Conservation (phyloP, 441 rosid genomes). For the Syzygium malaccense region DNA sequence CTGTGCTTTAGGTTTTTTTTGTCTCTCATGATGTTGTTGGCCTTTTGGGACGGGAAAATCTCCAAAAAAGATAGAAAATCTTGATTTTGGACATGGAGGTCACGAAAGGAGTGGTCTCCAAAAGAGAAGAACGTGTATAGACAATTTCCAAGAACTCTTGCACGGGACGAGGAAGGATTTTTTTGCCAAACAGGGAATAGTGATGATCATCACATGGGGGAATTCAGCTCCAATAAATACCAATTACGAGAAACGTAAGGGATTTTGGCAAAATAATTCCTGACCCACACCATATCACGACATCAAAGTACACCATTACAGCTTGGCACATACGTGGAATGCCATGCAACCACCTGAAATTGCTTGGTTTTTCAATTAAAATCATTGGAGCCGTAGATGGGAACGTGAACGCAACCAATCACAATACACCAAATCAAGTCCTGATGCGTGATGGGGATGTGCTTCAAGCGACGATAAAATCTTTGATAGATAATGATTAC, state of each 20-base stretch:
- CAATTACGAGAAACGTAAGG: not conserved
- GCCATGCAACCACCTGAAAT: not conserved
- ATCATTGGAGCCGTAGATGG: not conserved
- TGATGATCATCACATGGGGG: not conserved
- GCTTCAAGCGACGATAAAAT: not conserved
- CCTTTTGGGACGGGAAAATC: not conserved
- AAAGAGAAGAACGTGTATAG: not conserved
- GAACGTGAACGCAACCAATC: not conserved
- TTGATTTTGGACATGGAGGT: not conserved
- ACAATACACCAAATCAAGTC: not conserved
- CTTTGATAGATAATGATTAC: not conserved
- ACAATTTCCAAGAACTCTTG: not conserved
- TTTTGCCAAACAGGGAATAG: not conserved
- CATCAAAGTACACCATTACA: not conserved
- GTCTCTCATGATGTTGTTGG: not conserved
- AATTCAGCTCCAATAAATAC: not conserved
- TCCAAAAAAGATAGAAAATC: not conserved
- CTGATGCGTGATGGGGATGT: not conserved
- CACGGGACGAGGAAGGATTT: not conserved
- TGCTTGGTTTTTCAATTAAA: not conserved
- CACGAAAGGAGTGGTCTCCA: not conserved
- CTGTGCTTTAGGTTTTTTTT: too few species aligned
- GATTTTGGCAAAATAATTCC: not conserved
- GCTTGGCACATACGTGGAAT: not conserved
- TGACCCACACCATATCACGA: not conserved